Evolutionary conservation across 225 moss, liverwort and hornwort species (phyloP).

Genomic region (Pseudisothecium myosuroides): DNA sequence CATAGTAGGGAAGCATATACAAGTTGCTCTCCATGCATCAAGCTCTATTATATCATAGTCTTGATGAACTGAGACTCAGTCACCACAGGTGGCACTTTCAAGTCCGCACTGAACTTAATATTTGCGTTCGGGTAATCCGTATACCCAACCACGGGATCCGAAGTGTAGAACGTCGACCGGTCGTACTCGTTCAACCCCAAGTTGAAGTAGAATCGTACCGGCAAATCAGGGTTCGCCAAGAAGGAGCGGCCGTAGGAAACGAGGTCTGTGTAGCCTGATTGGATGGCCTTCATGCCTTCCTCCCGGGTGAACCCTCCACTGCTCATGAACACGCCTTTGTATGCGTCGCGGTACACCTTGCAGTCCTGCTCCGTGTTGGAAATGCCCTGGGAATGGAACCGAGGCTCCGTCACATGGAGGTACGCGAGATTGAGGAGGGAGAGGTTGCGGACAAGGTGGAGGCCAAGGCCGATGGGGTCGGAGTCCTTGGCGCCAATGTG

Average conservation of each 20-base stretch:
- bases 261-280: background rate
- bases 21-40: background rate
- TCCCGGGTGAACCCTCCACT: slow-evolving; percentile 21
- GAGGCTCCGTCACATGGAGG: slow-evolving; percentile 39
- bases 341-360: background rate
- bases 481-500: slow-evolving; percentile 27
- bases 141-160: slow-evolving; percentile 4
- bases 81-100: background rate
- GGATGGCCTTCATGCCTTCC: slow-evolving; percentile 29
- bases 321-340: slow-evolving; percentile 31
- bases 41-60: background rate
- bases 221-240: slow-evolving; percentile 27
- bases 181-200: slow-evolving; percentile 21
- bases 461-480: slow-evolving; percentile 13
- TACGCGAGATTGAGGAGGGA: slow-evolving; percentile 13
- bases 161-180: slow-evolving; percentile 26
- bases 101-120: background rate
- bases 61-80: background rate
- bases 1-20: no score
- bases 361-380: background rate
- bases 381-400: slow-evolving; percentile 3
- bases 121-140: background rate
- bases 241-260: slow-evolving; percentile 24
- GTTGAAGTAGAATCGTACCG: slow-evolving; percentile 9
- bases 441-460: slow-evolving; percentile 20